phyloP scores from a whole-genome alignment of 169 alveolate species.

The Cryptosporidium xiaoi region DNA sequence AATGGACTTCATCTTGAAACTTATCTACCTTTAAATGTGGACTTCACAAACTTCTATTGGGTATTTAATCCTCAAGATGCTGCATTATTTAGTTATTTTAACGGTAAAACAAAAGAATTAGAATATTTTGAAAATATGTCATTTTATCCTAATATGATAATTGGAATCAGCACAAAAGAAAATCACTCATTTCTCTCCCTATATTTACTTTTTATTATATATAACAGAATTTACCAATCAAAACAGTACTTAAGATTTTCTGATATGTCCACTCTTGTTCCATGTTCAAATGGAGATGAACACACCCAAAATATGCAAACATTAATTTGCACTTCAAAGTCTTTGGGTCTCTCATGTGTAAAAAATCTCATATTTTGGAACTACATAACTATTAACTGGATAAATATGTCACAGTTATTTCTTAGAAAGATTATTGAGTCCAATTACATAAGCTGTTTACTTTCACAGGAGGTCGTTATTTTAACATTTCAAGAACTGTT shows the following conservation, averaged over 20 bases:
- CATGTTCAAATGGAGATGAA: constrained; percentile 44
- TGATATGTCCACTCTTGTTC: constrained; percentile 24
- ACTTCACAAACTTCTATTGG: constrained; percentile 19
- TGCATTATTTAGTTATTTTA: background rate
- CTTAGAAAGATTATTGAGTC: constrained; percentile 57
- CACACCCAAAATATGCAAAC: constrained; percentile 40
- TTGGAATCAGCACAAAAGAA: constrained; percentile 7
- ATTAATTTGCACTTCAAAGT: constrained; percentile 18
- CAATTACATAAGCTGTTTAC: constrained; percentile 27
- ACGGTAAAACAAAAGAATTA: background rate
- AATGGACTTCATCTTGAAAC: constrained; percentile 5
- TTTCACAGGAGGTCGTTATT: constrained; percentile 22
- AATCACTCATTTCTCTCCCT: constrained; percentile 43
- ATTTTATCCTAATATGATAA: constrained; percentile 13
- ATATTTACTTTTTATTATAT: constrained; percentile 42
- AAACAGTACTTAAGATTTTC: background rate
- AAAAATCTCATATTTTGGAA: constrained; percentile 59
- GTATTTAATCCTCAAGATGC: constrained; percentile 38
- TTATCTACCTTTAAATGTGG: constrained; percentile 15
- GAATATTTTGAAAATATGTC: background rate
- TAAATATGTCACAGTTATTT: constrained; percentile 41
- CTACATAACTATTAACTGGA: constrained; percentile 50
- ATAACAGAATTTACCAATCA: constrained; percentile 19
- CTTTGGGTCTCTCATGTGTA: constrained; percentile 7
- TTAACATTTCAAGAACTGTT: constrained; percentile 8